Evolutionary conservation across 176 grass and related monocot genomes (phyloP).

Genomic region (Eremochloa ophiuroides): DNA sequence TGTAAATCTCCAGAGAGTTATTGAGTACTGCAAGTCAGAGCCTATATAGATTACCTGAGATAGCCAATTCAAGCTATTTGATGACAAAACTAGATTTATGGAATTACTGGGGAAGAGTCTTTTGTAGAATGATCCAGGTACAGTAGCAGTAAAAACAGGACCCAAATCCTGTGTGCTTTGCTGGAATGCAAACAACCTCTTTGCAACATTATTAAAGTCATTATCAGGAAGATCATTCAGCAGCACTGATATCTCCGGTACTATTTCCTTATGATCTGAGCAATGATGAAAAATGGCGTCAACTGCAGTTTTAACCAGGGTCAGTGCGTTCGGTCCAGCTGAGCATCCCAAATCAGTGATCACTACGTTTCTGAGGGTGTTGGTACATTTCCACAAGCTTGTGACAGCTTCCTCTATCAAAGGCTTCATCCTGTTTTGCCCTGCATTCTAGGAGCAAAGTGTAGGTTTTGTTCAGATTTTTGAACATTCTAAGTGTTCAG

Average conservation of each 20-base stretch:
- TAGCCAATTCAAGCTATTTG: slow-evolving; percentile 25
- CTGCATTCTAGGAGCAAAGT: neutral
- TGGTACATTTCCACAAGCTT: neutral
- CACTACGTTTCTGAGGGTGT: neutral
- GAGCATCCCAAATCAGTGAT: slow-evolving; percentile 4
- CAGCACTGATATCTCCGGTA: neutral
- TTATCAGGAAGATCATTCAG: slow-evolving; percentile 30
- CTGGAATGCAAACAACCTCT: neutral
- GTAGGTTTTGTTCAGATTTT: neutral
- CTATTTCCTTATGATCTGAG: neutral
- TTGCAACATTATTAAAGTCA: slow-evolving; percentile 17
- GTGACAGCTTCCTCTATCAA: neutral
- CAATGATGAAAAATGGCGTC: neutral
- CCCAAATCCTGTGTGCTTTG: neutral
- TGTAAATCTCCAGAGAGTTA: neutral
- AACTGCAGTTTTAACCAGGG: neutral
- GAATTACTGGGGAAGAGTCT: slow-evolving; percentile 21
- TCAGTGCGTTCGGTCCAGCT: neutral
- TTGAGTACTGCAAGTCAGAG: neutral
- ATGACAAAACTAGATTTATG: slow-evolving; percentile 19
- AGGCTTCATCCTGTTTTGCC: neutral
- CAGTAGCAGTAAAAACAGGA: slow-evolving; percentile 1
- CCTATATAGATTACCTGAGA: neutral
- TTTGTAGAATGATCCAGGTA: slow-evolving; percentile 28
- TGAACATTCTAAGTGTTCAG: neutral